Percentiles rank a stretch among this genome's conserved stretches.
These are phyloP conservation scores for Lepidopterella palustris DNA, from an alignment of 495 filamentous ascomycete species.

Conservation along the genomic window DNA sequence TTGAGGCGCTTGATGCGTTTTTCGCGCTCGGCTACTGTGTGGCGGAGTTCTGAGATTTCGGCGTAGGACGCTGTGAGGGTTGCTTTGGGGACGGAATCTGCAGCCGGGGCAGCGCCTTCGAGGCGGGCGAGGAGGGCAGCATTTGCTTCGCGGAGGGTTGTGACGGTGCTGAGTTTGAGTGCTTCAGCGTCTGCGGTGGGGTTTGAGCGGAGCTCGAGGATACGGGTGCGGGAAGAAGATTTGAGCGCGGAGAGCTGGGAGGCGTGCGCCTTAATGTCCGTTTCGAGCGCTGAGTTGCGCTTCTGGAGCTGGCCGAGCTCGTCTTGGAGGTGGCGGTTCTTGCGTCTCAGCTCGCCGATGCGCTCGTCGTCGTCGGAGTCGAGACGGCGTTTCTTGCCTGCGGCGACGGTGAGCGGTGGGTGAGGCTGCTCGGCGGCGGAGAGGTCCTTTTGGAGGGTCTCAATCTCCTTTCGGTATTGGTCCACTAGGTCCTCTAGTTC, in stretches of 20 bases:
- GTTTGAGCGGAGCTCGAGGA: slow-evolving; percentile 83
- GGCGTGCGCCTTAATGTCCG: slow-evolving; percentile 64
- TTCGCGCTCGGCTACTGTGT: slow-evolving; percentile 71
- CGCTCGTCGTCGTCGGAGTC: slow-evolving; percentile 63
- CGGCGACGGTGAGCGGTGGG: slow-evolving; percentile 33
- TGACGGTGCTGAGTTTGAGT: slow-evolving; percentile 72
- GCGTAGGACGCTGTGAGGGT: slow-evolving; percentile 65
- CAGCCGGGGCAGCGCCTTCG: slow-evolving; percentile 39
- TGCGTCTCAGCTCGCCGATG: slow-evolving; percentile 73
- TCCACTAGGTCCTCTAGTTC: slow-evolving; percentile 83
- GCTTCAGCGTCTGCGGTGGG: slow-evolving; percentile 77
- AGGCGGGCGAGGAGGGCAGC: slow-evolving; percentile 70
- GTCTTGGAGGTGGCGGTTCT: slow-evolving; percentile 79
- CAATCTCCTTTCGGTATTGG: slow-evolving; percentile 77
- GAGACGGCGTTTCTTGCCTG: slow-evolving; percentile 53
- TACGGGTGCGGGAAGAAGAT: slow-evolving; percentile 67
- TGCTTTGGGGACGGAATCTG: slow-evolving; percentile 62
- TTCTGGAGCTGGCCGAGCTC: slow-evolving; percentile 63
- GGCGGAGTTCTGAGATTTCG: slow-evolving; percentile 64
- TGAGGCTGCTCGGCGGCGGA: slow-evolving; percentile 45
- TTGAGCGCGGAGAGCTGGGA: slow-evolving; percentile 67
- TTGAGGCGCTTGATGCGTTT: slow-evolving; percentile 80
- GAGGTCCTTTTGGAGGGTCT: slow-evolving; percentile 64
- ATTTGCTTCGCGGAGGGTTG: slow-evolving; percentile 75
- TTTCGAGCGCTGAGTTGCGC: slow-evolving; percentile 57